phyloP scores from a whole-genome alignment of 768 basidiomycete species.

The Suillus cothurnatus region DNA sequence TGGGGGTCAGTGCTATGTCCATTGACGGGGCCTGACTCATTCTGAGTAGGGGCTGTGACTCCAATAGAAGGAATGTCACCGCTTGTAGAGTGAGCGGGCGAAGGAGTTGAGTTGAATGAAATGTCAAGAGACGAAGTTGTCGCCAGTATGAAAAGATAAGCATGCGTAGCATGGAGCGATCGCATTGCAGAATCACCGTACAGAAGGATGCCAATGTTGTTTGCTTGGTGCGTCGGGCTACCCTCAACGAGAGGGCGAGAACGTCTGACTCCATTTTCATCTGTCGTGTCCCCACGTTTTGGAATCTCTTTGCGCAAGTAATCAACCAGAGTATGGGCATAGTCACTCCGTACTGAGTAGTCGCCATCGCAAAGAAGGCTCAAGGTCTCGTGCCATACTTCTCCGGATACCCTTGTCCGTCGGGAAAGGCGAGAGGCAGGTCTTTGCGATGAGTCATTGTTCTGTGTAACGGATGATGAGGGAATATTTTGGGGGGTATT shows the following conservation, averaged over 20 bases:
- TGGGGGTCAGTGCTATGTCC: constrained; percentile 21
- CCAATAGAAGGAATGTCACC: constrained; percentile 31
- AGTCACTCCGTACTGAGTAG: constrained; percentile 77
- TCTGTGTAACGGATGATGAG: constrained; percentile 26
- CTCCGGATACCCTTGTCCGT: constrained; percentile 71
- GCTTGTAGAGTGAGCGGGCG: constrained; percentile 42
- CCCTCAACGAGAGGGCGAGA: constrained; percentile 49
- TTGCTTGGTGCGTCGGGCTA: constrained; percentile 45
- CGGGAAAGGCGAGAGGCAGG: constrained; percentile 46
- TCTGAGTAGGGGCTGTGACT: constrained; percentile 35
- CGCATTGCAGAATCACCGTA: constrained; percentile 63
- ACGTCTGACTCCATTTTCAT: constrained; percentile 49
- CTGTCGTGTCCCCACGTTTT: constrained; percentile 53
- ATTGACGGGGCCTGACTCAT: constrained; percentile 25
- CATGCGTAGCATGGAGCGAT: constrained; percentile 80
- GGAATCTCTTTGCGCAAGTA: constrained; percentile 80
- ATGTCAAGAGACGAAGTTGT: constrained; percentile 67
- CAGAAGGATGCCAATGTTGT: constrained; percentile 50
- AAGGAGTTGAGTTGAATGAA: constrained; percentile 38
- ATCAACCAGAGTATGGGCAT: constrained; percentile 68
- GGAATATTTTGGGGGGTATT: constrained; percentile 18
- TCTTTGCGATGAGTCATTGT: constrained; percentile 29
- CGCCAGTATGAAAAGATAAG: constrained; percentile 78
- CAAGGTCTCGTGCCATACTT: constrained; percentile 90
- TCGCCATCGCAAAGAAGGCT: constrained; percentile 81